Evolutionary conservation across 2,329 filamentous ascomycete species (phyloP), one percentile per base, ranked within the genome.

Genomic region (Pezicula neosporulosa): DNA sequence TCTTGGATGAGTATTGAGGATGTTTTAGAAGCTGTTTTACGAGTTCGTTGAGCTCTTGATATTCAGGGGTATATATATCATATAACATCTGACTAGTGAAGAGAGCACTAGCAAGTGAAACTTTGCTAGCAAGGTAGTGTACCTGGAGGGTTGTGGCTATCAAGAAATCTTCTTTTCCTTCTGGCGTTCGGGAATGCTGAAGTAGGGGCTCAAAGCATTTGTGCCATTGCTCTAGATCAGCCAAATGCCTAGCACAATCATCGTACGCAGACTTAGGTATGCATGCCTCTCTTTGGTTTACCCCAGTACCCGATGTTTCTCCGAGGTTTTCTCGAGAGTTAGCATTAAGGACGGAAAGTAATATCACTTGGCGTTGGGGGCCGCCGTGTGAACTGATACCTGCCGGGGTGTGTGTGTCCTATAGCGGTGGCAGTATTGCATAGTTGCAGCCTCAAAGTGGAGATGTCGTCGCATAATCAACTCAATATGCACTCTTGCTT

Each of bases 401-500:
- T n/a, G n/a, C n/a, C n/a, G n/a, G n/a, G n/a, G n/a, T n/a, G n/a
- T n/a, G 15, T 18, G 47, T n/a, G 38, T 12, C 21, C 38, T n/a
- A 18, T 12, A 21, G 21, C 38, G 38, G 21, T 41, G 38, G 18
- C 16, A 41, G 27, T 28, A 18, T 10, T 42, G 35, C 37, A 30
- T 49, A 7, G 21, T 9, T 12, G 27, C 21, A 6, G 47, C 33
- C 38, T 37, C 41, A 30, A 50, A 44, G 35, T 50, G 48, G n/a
- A 30, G 21, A 16, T 30, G 33, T 13, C 42, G 12, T 13, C 42
- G 39, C 30, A 50, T 37, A 16, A 50, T 44, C n/a, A 50, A 18
- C 19, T 50, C 33, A n/a, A 44, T 8, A 18, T 50, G 44, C 24
- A 45, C 28, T 4, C 48, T 18, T 1, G 48, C 48, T 45, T 50